Evolutionary conservation across 2,329 filamentous ascomycete species (phyloP).

Genomic region (Orbilia oligospora): DNA sequence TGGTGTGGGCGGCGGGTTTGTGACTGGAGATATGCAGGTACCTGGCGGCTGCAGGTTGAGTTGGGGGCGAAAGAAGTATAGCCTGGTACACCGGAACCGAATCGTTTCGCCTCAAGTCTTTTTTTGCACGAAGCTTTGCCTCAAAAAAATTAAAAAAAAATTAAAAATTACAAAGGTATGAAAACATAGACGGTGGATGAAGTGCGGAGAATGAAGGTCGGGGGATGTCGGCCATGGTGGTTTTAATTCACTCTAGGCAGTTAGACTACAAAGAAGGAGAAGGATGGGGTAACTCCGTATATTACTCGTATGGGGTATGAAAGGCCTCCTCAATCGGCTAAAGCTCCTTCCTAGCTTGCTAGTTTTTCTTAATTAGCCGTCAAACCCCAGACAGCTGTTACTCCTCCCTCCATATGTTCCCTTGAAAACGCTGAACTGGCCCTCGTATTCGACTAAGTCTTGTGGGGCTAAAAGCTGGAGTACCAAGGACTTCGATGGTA

Average conservation of each 20-base stretch:
- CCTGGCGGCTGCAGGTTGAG: slow-evolving; percentile 39
- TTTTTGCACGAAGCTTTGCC: slow-evolving; percentile 1
- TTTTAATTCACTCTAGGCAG: slow-evolving; percentile 43
- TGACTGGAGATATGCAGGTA: slow-evolving; percentile 43
- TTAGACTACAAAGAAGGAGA: slow-evolving; percentile 7
- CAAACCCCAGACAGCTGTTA: slow-evolving; percentile 20
- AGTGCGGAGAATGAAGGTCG: slow-evolving; percentile 20
- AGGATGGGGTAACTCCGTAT: slow-evolving; percentile 48
- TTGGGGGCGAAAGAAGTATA: slow-evolving; percentile 28
- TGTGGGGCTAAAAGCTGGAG: slow-evolving; percentile 40
- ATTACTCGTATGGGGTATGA: slow-evolving; percentile 46
- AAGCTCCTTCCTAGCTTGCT: slow-evolving; percentile 58
- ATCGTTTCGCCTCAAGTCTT: not conserved
- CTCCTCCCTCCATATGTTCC: not conserved
- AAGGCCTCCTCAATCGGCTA: slow-evolving; percentile 49
- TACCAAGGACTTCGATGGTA: not conserved
- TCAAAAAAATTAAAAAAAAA: not conserved
- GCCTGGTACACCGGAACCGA: not conserved
- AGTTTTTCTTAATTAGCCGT: slow-evolving; percentile 43
- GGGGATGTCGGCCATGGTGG: slow-evolving; percentile 43
- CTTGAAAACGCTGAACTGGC: not conserved
- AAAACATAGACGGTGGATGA: not conserved
- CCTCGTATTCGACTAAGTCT: slow-evolving; percentile 41
- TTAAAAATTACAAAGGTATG: not conserved
- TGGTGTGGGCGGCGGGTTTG: slow-evolving; percentile 16